Percentiles rank a stretch among this genome's conserved stretches.
Evolutionary conservation across 2,329 filamentous ascomycete species (phyloP).

Genomic region (Penicillium oxalicum): DNA sequence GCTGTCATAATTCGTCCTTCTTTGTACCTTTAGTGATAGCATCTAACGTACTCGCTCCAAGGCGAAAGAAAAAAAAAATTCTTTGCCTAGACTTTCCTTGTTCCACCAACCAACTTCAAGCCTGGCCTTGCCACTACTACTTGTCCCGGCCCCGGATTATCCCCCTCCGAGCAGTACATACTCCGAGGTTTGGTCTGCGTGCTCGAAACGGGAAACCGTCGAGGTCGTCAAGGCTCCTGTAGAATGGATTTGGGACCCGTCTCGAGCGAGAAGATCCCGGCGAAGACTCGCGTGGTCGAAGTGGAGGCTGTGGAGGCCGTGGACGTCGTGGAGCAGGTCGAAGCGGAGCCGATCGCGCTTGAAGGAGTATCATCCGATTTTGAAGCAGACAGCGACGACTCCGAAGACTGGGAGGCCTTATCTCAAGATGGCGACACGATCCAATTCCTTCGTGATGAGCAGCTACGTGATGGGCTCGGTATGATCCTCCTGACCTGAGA

Average conservation of each 20-base stretch:
- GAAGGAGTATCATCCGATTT: conserved; percentile 31
- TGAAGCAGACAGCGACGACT: conserved; percentile 33
- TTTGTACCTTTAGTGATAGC: conserved; percentile 28
- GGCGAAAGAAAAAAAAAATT: background rate
- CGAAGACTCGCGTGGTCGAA: conserved; percentile 33
- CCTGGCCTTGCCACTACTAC: conserved; percentile 15
- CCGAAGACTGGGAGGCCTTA: conserved; percentile 55
- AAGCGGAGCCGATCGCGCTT: conserved; percentile 24
- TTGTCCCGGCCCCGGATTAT: conserved; percentile 27
- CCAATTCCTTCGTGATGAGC: conserved; percentile 52
- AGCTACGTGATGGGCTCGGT: conserved; percentile 41
- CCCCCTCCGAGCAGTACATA: conserved; percentile 22
- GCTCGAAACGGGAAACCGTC: conserved; percentile 24
- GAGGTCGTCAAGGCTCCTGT: conserved; percentile 26
- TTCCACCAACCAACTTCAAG: conserved; percentile 1
- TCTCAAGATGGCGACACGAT: conserved; percentile 60
- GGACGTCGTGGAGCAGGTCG: conserved; percentile 22
- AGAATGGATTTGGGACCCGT: conserved; percentile 38
- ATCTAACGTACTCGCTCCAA: conserved; percentile 14
- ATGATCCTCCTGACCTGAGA: conserved; percentile 32
- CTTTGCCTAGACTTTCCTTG: background rate
- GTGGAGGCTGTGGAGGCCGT: conserved; percentile 34
- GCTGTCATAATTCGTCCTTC: too few relatives aligned
- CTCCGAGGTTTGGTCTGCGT: conserved; percentile 23
- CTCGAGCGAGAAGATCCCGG: conserved; percentile 28